Evolutionary conservation across 2,329 filamentous ascomycete genomes (phyloP), one percentile per base, ranked within the genome.

Genomic region (Diaporthe sp.): DNA sequence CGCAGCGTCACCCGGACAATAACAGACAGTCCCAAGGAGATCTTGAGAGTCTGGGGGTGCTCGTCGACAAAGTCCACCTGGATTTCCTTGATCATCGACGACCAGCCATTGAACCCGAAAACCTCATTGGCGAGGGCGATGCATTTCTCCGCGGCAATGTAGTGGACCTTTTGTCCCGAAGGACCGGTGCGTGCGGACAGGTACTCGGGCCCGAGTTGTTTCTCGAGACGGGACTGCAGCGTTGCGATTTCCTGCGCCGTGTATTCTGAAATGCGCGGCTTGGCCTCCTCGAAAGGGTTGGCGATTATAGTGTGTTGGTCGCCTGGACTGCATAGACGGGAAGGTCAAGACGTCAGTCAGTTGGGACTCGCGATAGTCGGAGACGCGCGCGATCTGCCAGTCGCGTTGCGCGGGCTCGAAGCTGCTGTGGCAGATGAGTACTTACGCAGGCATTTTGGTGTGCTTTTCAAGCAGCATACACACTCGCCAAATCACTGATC

Each of bases 91-190:
- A 99, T 97, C n/a, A 94, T 93, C 73, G 95, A 97, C 13, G 95
- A 98, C 97, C 97, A 99, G 79, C 96, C 96, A 84, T 98, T 98
- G 87, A 98, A 98, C 13, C 96, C 96, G 85, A 98, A 98, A 1
- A 98, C 92, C 82, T 98, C 95, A 80, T 98, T 98, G 71, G 96
- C 96, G 70, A 98, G 92, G 74, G 94, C 94, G 82, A 99, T 99
- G 81, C 94, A 96, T 86, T 99, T 99, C 81, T 98, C 96, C 1
- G 95, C 96, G n/a, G 95, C 92, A 69, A 99, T 89, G 84, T 99
- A 99, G 82, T 97, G 95, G 25, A 99, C 94, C 82, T 94, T 96
- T 77, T 93, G 91, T 67, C 96, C 96, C 13, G 92, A 93, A 17
- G 95, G 93, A 3, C 97, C 97, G 19, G 93, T 88, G 80, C 97